phyloP scores from a whole-genome alignment of 2,329 filamentous ascomycete species.

The Pyrenochaeta sp. region DNA sequence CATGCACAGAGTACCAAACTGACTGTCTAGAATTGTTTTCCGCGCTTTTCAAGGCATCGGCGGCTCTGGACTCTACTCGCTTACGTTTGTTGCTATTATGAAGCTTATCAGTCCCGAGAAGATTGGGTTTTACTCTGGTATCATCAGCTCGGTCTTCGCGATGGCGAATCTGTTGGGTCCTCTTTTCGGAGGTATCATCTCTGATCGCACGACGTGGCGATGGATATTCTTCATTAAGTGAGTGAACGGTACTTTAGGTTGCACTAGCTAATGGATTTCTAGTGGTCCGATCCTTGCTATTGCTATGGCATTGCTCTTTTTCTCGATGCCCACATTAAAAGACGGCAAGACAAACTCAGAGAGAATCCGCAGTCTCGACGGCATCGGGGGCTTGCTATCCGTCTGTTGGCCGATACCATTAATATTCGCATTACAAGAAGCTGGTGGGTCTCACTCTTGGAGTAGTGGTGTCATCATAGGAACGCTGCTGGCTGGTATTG shows the following conservation, averaged over 20 bases:
- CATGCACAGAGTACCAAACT: conserved; percentile 1
- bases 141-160: conserved; percentile 50
- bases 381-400: conserved; percentile 39
- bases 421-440: conserved; percentile 45
- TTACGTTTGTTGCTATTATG: conserved; percentile 48
- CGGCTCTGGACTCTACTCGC: conserved; percentile 58
- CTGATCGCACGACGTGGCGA: conserved; percentile 53
- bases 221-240: conserved; percentile 61
- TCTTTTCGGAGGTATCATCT: conserved; percentile 56
- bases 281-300: conserved; percentile 37
- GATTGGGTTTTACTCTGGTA: conserved; percentile 45
- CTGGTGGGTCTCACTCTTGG: conserved; percentile 35
- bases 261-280: conserved; percentile 1
- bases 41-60: conserved; percentile 57
- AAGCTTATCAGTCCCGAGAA: conserved; percentile 41
- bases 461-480: conserved; percentile 40
- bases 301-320: conserved; percentile 32
- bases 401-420: conserved; percentile 43
- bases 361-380: conserved; percentile 38
- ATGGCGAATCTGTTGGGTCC: conserved; percentile 55
- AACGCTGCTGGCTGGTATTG: conserved; percentile 35
- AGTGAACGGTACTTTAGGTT: conserved; percentile 13
- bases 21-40: conserved; percentile 44
- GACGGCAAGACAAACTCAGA: conserved; percentile 38
- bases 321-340: conserved; percentile 36